Evolutionary conservation across 371 early-diverging fungal species (phyloP).

Genomic region (Gilbertella persicaria): DNA sequence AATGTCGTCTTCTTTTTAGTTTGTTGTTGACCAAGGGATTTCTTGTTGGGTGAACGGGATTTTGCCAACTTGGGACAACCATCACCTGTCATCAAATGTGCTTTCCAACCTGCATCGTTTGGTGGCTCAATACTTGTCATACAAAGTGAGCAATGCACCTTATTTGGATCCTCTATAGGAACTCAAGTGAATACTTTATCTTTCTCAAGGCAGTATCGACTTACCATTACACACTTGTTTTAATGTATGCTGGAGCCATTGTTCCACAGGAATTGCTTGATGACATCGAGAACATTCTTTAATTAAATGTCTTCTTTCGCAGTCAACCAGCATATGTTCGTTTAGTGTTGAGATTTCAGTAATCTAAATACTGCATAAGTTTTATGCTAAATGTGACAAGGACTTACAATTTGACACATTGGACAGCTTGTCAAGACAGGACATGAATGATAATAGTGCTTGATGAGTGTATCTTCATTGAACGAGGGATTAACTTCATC

Average conservation of each 20-base stretch:
- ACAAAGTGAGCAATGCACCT: slow-evolving; percentile 70
- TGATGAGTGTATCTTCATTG: slow-evolving; percentile 72
- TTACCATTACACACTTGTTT: slow-evolving; percentile 51
- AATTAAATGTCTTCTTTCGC: slow-evolving; percentile 60
- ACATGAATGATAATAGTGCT: slow-evolving; percentile 80
- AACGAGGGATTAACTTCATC: slow-evolving; percentile 67
- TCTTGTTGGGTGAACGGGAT: slow-evolving; percentile 4
- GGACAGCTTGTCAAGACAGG: slow-evolving; percentile 73
- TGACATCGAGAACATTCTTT: slow-evolving; percentile 69
- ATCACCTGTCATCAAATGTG: slow-evolving; percentile 56
- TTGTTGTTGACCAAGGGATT: no score
- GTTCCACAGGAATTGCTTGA: slow-evolving; percentile 61
- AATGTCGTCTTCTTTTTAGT: no score
- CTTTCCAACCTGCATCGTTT: slow-evolving; percentile 68
- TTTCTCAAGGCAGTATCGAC: background rate
- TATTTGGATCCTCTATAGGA: slow-evolving; percentile 4
- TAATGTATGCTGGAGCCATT: slow-evolving; percentile 59
- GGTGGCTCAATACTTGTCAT: slow-evolving; percentile 52
- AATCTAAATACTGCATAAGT: no score
- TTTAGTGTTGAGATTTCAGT: slow-evolving; percentile 72
- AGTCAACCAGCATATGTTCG: slow-evolving; percentile 68
- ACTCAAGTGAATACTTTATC: no score
- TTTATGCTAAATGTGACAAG: slow-evolving; percentile 1
- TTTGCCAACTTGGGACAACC: slow-evolving; percentile 47
- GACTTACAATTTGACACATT: slow-evolving; percentile 68